Conservation (phyloP, 768 basidiomycete genomes). For the Lactarius psammicola region DNA sequence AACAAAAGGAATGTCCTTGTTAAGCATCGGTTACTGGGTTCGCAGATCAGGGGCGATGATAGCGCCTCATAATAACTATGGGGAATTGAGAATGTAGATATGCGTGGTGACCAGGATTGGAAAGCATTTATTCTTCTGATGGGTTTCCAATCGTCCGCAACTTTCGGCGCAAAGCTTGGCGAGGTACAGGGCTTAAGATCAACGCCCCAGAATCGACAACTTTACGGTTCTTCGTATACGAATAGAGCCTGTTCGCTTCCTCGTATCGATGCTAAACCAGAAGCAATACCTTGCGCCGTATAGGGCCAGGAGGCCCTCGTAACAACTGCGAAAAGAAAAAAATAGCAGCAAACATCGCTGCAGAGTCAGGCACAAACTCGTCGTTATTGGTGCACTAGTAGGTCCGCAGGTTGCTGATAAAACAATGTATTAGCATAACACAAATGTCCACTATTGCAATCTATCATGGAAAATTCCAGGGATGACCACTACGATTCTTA, state of each 20-base stretch:
- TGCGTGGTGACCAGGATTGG: background rate
- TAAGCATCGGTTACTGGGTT: background rate
- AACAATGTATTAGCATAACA: background rate
- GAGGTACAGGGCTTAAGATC: background rate
- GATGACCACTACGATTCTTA: background rate
- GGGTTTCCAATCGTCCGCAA: constrained; percentile 11
- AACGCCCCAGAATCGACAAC: background rate
- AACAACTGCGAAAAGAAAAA: background rate
- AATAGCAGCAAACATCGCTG: background rate
- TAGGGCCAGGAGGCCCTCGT: background rate
- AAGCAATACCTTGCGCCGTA: background rate
- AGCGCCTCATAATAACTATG: background rate
- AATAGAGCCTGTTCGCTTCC: no score
- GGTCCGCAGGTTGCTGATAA: background rate
- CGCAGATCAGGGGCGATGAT: background rate
- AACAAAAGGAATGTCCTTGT: background rate
- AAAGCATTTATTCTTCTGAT: background rate
- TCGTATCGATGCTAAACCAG: background rate
- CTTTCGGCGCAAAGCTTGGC: background rate
- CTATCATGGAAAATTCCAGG: background rate
- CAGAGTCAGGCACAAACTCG: background rate
- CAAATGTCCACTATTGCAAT: background rate
- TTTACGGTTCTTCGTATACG: background rate
- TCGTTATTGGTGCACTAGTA: background rate
- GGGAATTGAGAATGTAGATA: background rate